Evolutionary conservation across 2,329 filamentous ascomycete species (phyloP), one percentile per base, ranked within the genome.

Genomic region (Aspergillus clavatus): DNA sequence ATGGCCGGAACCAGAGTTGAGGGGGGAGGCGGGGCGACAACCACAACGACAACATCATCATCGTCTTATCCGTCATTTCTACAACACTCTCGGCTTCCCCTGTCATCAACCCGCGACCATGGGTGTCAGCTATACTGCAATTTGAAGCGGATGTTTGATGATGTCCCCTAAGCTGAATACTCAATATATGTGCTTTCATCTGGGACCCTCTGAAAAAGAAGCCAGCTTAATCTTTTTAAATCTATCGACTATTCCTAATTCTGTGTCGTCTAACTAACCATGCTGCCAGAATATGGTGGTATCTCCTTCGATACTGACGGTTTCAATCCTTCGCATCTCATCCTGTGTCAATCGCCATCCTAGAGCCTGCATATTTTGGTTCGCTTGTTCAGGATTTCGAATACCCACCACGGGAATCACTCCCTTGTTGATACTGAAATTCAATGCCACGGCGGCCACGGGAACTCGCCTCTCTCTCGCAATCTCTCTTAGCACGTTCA

Each of bases 341-440:
- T 70, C 64, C 31, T 62, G 59, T 1, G 58, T 67, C 54, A 74
- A 46, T 40, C 65, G 55, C 71, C 71, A 74, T 1, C 69, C 71
- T 11, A 70, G 53, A 38, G 63, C 67, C 52, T 62, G 57, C 47
- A 65, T 66, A 43, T 70, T 63, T 43, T 70, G 59, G 43, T 66
- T 55, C 5, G 66, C 69, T 58, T 74, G 70, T n/a, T 65, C 61
- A 12, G 59, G 51, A 36, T 68, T 71, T 36, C 70, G 63, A 3
- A 72, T 58, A 0, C 71, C 71, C 4, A 70, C 68, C 2, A 73
- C 50, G 0, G 71, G 72, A 5, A 72, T 57, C 6, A 67, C 66
- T 0, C 71, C 71, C 55, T 74, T 75, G 39, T 65, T 66, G 23
- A 74, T 63, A 7, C 66, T 67, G 51, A 68, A 74, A 48, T 75